Conservation (phyloP, 192 early-diverging fungal genomes). For the Rhizophagus clarus region DNA sequence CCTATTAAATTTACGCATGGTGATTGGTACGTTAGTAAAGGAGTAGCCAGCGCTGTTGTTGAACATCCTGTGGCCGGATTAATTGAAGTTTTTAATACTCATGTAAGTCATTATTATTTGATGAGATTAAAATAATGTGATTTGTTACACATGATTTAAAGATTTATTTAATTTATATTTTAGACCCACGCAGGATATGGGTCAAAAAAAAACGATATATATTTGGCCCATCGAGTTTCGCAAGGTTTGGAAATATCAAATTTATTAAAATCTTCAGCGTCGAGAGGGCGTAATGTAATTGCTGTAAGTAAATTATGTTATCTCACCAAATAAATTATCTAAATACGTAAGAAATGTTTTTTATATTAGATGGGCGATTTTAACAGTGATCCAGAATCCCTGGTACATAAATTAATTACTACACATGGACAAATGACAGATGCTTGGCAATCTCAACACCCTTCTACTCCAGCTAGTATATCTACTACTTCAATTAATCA, state of each 20-base stretch:
- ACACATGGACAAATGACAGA: constrained; percentile 54
- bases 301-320: constrained; percentile 41
- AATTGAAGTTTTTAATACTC: constrained; percentile 59
- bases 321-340: not conserved
- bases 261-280: constrained; percentile 43
- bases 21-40: constrained; percentile 61
- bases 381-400: constrained; percentile 50
- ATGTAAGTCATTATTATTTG: constrained; percentile 45
- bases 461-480: constrained; percentile 37
- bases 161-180: not conserved
- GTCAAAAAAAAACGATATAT: constrained; percentile 43
- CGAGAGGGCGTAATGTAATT: constrained; percentile 56
- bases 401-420: constrained; percentile 45
- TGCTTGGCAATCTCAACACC: constrained; percentile 47
- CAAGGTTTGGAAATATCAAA: constrained; percentile 57
- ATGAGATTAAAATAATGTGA: not conserved
- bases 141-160: not conserved
- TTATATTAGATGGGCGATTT: constrained; percentile 53
- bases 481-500: constrained; percentile 2
- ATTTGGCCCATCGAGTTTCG: constrained; percentile 50
- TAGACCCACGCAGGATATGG: constrained; percentile 62
- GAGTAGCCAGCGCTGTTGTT: constrained; percentile 47
- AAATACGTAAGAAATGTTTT: not conserved
- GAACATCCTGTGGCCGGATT: constrained; percentile 53
- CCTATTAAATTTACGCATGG: constrained; percentile 55